Base-by-base conservation (phyloP, 2,329 filamentous ascomycete species). In the Mollisia scopiformis region DNA sequence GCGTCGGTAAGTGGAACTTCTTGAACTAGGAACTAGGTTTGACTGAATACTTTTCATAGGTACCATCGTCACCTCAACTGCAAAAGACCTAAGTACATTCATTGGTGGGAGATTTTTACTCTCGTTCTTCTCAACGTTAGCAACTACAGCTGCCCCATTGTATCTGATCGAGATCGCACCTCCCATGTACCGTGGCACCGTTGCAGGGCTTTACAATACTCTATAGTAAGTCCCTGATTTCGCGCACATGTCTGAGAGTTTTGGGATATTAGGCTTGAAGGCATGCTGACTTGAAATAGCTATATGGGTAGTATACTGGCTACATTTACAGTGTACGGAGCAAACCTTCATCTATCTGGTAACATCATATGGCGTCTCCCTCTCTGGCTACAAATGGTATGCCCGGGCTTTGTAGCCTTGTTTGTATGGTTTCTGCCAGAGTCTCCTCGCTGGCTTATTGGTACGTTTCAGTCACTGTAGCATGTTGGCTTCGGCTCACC, bases 91-190 rank as follows among this genome's bases (percentile, higher is more conserved):
- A 5, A 8, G 10, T 6, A 74, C 73, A 55, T 84, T 87, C 67
- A 84, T 86, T 70, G 82, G 76, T 16, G 79, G 80, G 1, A 76
- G 81, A 6, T 83, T 82, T 66, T 64, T 83, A 1, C 69, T 83
- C 7, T 78, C 78, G 1, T 83, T 82, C 66, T 85, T 85, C 54
- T 83, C 85, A 30, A 80, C 82, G 1, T 82, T 86, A 55, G 80
- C 82, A 1, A 78, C 81, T 13, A 80, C 81, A 2, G 83, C 84
- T 0, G 84, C 84, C 0, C 85, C 86, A 0, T 79, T 84, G 8
- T 87, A 86, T 65, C 79, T 86, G 10, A 82, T 84, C 21, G 86
- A 88, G 69, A 83, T 86, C 56, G 78, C 84, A 0, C 86, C 87
- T 59, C 84, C 86, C 1, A 76, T 79, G 2, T 84, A 84, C 66